phyloP scores from a whole-genome alignment of 257 asterid species.

The Solanum virginianum region DNA sequence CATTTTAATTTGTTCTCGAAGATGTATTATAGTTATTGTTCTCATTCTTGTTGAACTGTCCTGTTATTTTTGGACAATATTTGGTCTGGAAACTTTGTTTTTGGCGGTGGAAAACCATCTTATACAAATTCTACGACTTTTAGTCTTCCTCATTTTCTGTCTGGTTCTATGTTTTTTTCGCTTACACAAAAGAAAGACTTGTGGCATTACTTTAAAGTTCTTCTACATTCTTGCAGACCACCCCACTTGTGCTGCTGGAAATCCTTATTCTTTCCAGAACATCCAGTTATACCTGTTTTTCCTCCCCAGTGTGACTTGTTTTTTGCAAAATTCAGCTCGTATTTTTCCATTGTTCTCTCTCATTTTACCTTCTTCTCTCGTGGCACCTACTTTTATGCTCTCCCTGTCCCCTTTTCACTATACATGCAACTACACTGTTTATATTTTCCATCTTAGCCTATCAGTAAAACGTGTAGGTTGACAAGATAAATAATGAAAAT shows the following conservation, averaged over 20 bases:
- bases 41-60: neutral
- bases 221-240: neutral
- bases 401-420: neutral
- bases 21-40: neutral
- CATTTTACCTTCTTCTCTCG: neutral
- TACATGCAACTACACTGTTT: neutral
- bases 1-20: neutral
- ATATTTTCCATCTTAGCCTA: neutral
- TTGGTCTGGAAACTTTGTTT: neutral
- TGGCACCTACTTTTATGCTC: neutral
- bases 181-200: neutral
- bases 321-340: neutral
- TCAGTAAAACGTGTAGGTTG: neutral
- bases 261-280: neutral
- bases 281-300: neutral
- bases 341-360: neutral
- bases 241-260: neutral
- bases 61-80: neutral
- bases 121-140: too few relatives aligned
- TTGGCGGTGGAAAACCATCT: neutral
- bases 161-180: neutral
- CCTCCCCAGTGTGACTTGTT: neutral
- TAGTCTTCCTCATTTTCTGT: neutral
- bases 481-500: neutral
- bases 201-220: neutral